Evolutionary conservation across 1,284 basidiomycete species (phyloP).

Genomic region (Lentinus polychrous): DNA sequence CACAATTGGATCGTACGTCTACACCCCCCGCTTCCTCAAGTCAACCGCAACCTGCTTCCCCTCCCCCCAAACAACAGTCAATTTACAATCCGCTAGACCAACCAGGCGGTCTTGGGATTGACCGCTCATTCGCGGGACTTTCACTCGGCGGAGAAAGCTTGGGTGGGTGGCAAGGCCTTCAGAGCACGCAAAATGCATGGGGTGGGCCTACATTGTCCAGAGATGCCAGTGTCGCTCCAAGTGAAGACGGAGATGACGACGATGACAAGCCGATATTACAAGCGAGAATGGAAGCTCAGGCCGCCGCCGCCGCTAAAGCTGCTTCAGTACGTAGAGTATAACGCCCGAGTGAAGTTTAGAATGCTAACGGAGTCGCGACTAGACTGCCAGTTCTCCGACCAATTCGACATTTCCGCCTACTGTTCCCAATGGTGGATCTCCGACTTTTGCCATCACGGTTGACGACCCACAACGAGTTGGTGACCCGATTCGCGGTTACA

Average conservation of each 20-base stretch:
- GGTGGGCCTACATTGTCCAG: background rate
- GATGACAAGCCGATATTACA: conserved; percentile 69
- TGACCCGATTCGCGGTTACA: conserved; percentile 86
- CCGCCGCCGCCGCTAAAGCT: conserved; percentile 27
- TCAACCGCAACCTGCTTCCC: conserved; percentile 11
- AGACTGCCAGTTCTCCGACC: background rate
- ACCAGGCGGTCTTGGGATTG: conserved; percentile 19
- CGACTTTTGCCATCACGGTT: conserved; percentile 75
- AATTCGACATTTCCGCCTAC: conserved; percentile 3
- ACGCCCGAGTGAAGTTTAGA: background rate
- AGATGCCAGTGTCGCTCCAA: conserved; percentile 11
- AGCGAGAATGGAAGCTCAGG: conserved; percentile 23
- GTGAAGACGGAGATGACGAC: conserved; percentile 56
- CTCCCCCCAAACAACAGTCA: conserved; percentile 21
- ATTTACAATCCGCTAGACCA: conserved; percentile 50
- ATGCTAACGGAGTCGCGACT: background rate
- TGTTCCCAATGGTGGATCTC: conserved; percentile 39
- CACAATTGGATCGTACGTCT: conserved; percentile 14
- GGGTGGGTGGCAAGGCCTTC: conserved; percentile 30
- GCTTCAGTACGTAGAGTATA: conserved; percentile 6
- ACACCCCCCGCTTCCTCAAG: conserved; percentile 16
- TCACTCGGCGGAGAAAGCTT: conserved; percentile 55
- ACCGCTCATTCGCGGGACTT: conserved; percentile 50
- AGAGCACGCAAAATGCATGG: conserved; percentile 13
- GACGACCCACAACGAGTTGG: conserved; percentile 93